Evolutionary conservation across 108 stramenopile species (phyloP).

Genomic region (Parmales sp.): DNA sequence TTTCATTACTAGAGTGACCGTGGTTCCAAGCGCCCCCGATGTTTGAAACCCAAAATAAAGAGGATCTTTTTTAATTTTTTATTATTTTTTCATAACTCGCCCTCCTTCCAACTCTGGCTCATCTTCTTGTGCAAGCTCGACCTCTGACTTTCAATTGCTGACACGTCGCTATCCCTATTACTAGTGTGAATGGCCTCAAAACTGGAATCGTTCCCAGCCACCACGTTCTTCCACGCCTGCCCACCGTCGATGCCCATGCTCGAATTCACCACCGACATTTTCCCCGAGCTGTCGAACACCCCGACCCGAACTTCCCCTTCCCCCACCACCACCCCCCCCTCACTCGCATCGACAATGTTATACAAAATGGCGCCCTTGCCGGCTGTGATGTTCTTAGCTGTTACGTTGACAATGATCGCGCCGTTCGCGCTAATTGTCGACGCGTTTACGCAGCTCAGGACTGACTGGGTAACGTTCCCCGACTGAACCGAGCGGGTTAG

Average conservation of each 20-base stretch:
- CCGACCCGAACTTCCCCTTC: slow-evolving; percentile 84
- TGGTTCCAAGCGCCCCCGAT: slow-evolving; percentile 48
- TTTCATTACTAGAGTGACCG: slow-evolving; percentile 58
- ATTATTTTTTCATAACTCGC: not conserved
- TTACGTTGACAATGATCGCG: slow-evolving; percentile 92
- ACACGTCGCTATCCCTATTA: slow-evolving; percentile 68
- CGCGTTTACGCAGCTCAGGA: slow-evolving; percentile 62
- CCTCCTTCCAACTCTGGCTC: no score
- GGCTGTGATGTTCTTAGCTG: slow-evolving; percentile 80
- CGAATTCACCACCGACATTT: slow-evolving; percentile 49
- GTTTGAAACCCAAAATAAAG: no score
- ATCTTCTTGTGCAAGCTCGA: slow-evolving; percentile 42
- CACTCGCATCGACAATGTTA: slow-evolving; percentile 76
- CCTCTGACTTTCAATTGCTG: slow-evolving; percentile 55
- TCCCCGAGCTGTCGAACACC: slow-evolving; percentile 64
- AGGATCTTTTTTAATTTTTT: not conserved
- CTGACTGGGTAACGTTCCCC: slow-evolving; percentile 65
- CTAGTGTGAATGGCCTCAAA: slow-evolving; percentile 78
- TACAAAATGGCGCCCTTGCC: slow-evolving; percentile 80
- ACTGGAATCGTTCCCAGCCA: slow-evolving; percentile 49
- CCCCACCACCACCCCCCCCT: slow-evolving; percentile 64
- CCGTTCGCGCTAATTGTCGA: slow-evolving; percentile 67
- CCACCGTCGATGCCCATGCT: slow-evolving; percentile 70
- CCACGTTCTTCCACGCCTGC: slow-evolving; percentile 68
- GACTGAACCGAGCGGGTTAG: no score